Base-by-base conservation (phyloP, 129 eudicot genomes). In the Centaurea solstitialis region DNA sequence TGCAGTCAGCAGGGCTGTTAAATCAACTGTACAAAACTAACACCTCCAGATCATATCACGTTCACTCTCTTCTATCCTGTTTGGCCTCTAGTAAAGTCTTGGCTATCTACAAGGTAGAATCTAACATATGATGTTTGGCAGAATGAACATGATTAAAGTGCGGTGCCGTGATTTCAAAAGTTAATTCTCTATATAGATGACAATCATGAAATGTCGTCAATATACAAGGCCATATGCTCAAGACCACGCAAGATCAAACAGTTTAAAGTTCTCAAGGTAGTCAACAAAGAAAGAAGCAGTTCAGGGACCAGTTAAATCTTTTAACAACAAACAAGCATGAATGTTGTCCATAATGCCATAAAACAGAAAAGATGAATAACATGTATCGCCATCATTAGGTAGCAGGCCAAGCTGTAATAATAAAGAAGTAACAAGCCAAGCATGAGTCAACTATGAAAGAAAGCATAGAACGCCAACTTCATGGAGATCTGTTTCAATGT, bases 401-500 rank as follows among this genome's bases (percentile, higher is more conserved):
- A 68, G 79, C 53, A 76, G 38, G 71, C 79, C 61, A 47, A 47
- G 18, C 61, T 47, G 61, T 57, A 57, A 57, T n/a, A 57, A 57
- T 57, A 57, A 57, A 57, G 65, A 57, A 57, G 65, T 17, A 57
- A 21, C 65, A 57, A 57, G 65, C 65, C 65, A 57, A 57, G 65
- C 65, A 57, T 57, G 65, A 17, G 65, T 57, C 65, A 69, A 81
- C 78, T 75, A 82, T 23, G 65, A 77, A 83, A 72, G 33, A 64
- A 77, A 81, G 79, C 79, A 82, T 82, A 50, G 47, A 75, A 75
- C 43, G 45, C 75, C 73, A 79, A 83, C 70, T 40, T 83, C 47
- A 69, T 67, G 28, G 68, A 84, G 50, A 79, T 61, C 22, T 74
- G 77, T 82, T 76, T 74, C 81, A 82, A 71, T 76, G 80, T 71